phyloP scores from a whole-genome alignment of 495 filamentous ascomycete species.

The Friedmanniomyces endolithicus region DNA sequence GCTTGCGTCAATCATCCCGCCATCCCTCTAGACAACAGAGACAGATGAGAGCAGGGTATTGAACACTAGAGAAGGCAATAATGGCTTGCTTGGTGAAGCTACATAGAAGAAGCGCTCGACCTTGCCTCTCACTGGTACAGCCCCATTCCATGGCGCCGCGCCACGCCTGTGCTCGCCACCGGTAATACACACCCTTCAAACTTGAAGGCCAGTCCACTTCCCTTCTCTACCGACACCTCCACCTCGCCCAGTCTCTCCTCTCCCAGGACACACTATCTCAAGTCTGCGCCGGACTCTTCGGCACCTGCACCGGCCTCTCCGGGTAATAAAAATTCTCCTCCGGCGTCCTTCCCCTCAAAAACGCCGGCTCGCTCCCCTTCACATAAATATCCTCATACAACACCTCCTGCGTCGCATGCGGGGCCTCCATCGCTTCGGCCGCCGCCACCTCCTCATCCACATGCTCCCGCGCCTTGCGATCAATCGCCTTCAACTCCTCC shows the following conservation, averaged over 20 bases:
- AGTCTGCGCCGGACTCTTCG: neutral
- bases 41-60: too few relatives aligned
- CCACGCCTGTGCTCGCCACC: neutral
- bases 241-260: neutral
- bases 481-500: conserved; percentile 92
- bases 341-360: conserved; percentile 74
- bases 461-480: conserved; percentile 73
- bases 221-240: neutral
- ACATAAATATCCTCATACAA: conserved; percentile 98
- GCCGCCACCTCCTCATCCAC: conserved; percentile 84
- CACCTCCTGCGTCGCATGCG: conserved; percentile 63
- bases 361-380: conserved; percentile 74
- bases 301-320: conserved; percentile 11
- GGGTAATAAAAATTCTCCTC: conserved; percentile 90
- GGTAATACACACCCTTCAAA: neutral
- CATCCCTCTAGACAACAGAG: too few relatives aligned
- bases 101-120: too few relatives aligned
- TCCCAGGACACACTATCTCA: too few relatives aligned
- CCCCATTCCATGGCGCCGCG: neutral
- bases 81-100: too few relatives aligned
- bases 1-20: too few relatives aligned
- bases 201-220: neutral
- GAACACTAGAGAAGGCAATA: too few relatives aligned
- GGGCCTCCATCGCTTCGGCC: conserved; percentile 73
- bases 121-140: too few relatives aligned